Conservation (phyloP, 805 yeast genomes). For the Candida multigemmis region DNA sequence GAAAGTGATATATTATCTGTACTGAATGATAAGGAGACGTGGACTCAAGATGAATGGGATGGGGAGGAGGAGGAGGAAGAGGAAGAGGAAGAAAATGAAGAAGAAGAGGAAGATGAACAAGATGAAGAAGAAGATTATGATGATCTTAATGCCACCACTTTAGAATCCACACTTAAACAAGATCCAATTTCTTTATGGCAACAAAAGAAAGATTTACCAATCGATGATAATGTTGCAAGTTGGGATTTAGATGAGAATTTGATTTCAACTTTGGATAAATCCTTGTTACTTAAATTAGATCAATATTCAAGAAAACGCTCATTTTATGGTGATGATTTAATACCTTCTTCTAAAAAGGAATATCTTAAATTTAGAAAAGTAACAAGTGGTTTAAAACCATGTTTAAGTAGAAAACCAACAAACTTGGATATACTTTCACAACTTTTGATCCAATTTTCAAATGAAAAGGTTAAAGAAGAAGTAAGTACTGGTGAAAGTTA, state of each 20-base stretch:
- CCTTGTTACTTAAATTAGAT: slow-evolving; percentile 5
- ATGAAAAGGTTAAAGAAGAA: neutral
- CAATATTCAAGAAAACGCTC: too few relatives aligned
- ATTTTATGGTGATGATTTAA: slow-evolving; percentile 25
- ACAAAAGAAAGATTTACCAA: slow-evolving; percentile 8
- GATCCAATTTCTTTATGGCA: slow-evolving; percentile 13
- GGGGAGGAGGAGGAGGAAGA: slow-evolving; percentile 3
- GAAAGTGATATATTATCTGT: slow-evolving; percentile 19
- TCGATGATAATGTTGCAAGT: slow-evolving; percentile 26
- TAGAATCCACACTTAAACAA: slow-evolving; percentile 4
- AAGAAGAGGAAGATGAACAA: slow-evolving; percentile 2
- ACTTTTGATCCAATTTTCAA: neutral
- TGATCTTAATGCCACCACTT: slow-evolving; percentile 4
- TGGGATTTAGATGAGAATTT: slow-evolving; percentile 26
- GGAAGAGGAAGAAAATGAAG: slow-evolving; percentile 3
- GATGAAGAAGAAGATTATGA: slow-evolving; percentile 7
- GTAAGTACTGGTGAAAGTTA: slow-evolving; percentile 2
- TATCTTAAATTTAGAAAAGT: slow-evolving; percentile 15
- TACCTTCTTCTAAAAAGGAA: slow-evolving; percentile 13
- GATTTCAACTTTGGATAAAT: slow-evolving; percentile 6
- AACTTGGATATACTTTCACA: neutral
- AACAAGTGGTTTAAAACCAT: slow-evolving; percentile 7
- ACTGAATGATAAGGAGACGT: neutral
- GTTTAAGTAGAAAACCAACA: slow-evolving; percentile 6
- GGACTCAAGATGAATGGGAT: slow-evolving; percentile 1